Base-by-base conservation (phyloP, 257 asterid species). In the Jaltomata sinuosa region DNA sequence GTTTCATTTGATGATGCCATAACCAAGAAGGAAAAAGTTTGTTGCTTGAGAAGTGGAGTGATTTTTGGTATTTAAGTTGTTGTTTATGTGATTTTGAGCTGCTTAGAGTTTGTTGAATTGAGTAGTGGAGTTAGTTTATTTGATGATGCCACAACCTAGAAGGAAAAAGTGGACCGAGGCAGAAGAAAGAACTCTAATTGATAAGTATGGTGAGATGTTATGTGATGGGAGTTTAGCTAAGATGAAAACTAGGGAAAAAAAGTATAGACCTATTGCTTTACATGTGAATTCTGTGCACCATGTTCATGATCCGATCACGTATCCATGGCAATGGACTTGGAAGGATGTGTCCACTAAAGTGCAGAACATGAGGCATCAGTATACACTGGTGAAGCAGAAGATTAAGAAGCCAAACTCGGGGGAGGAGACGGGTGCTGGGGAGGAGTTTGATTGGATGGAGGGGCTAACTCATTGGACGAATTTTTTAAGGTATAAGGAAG, bases 291-390 rank as follows among this genome's bases (percentile, higher is more conserved):
- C 96, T 11, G 49, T 91, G 85, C 99, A 97, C 91, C 88, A 93
- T 87, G 88, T 49, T 32, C 87, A 87, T 8, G 95, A 95, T 89
- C 98, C 98, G 3, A 83, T 87, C 3, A 74, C 90, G 1, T 95
- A 90, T 77, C 99, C 98, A 8, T 97, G 98, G 99, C 98, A 90
- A 32, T 97, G 99, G 99, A 90, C 93, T 77, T 95, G 99, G 99
- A 97, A 95, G 82, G 99, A 97, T 83, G 97, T 97, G 31, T 97
- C 99, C 21, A 92, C 97, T 32, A 97, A 97, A 77, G 98, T 97
- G 81, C 99, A 95, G 89, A 97, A 97, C 83, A 97, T 97, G 99
- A 93, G 99, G 92, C 98, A 97, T 83, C 99, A 97, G 87, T 97
- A 97, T 89, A 91, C 96, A 36, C 87, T 97, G 11, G 99, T 97